Evolutionary conservation across 257 asterid species (phyloP), one percentile per base, ranked within the genome.

Genomic region (Gynochthodes officinalis): DNA sequence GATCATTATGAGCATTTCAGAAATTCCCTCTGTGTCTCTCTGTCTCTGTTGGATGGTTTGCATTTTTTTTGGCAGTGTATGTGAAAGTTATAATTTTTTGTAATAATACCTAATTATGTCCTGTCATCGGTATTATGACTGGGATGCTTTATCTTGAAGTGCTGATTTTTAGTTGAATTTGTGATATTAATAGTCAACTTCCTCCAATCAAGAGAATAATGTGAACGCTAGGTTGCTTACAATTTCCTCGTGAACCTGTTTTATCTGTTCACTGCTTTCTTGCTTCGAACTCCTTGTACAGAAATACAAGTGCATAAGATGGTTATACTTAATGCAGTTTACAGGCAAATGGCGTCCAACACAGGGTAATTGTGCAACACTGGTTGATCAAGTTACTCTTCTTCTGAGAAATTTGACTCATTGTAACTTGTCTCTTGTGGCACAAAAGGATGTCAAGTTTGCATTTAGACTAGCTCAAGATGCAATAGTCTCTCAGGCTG

Each of bases 401-500:
- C 82, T 84, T 43, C 64, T 57, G 69, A 73, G 84, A 74, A 83
- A 84, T 53, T 75, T 86, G 11, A 28, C 76, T 4, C 35, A 74
- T 50, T 35, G 18, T 55, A 33, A 14, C 4, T 66, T 73, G 37
- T 78, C 80, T 71, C 75, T 82, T 50, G 85, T 83, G 46, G 71
- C 75, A 46, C 12, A 27, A 65, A 39, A 75, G 58, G 73, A 61
- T 7, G 59, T 81, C 30, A 86, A 81, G 80, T 82, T 80, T 62
- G 87, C 89, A 57, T 54, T 64, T 69, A 76, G 78, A 71, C 79
- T 84, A 68, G 89, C 89, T 9, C 67, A 74, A 77, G 71, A 76
- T 2, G 87, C 85, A 63, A 55, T 84, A 43, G 72, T 70, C 33
- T 77, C 75, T 55, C 82, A 81, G 73, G 73, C 75, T 37, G 74